These are phyloP conservation scores for Myriosclerotinia duriaeana DNA, from an alignment of 2,329 filamentous ascomycete species.

Conservation along the genomic window DNA sequence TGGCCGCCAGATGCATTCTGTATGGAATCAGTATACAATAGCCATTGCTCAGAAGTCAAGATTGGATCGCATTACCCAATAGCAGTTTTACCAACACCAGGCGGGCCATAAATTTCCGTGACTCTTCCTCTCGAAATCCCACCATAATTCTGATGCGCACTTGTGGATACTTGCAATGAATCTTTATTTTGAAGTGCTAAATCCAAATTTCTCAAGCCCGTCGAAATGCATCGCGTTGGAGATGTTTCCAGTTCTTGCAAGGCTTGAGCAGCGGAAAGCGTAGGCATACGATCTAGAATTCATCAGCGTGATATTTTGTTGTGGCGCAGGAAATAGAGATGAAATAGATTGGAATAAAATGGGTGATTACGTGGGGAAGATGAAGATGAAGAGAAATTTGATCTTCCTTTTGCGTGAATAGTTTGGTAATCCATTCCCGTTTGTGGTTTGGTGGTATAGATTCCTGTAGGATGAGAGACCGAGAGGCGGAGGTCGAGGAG, in stretches of 20 bases:
- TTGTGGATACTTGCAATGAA: conserved; percentile 6
- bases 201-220: conserved; percentile 56
- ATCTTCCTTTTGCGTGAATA: conserved; percentile 59
- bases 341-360: neutral
- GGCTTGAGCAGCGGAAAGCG: conserved; percentile 72
- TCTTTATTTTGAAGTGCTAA: conserved; percentile 44
- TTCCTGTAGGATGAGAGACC: conserved; percentile 12
- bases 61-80: conserved; percentile 50
- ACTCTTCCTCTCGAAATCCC: conserved; percentile 76
- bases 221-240: conserved; percentile 53
- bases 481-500: neutral
- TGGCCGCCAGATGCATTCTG: conserved; percentile 69
- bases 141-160: conserved; percentile 40
- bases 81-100: conserved; percentile 80
- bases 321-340: neutral
- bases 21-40: conserved; percentile 26
- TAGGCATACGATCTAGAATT: conserved; percentile 67
- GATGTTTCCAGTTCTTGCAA: conserved; percentile 58
- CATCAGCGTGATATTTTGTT: conserved; percentile 20
- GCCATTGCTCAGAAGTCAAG: neutral
- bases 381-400: conserved; percentile 52
- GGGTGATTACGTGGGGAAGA: conserved; percentile 34
- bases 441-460: neutral
- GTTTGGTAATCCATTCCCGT: conserved; percentile 56
- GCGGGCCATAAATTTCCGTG: conserved; percentile 84